Evolutionary conservation across 164 flowering plant genomes (phyloP).

Genomic region (Annona cherimola): DNA sequence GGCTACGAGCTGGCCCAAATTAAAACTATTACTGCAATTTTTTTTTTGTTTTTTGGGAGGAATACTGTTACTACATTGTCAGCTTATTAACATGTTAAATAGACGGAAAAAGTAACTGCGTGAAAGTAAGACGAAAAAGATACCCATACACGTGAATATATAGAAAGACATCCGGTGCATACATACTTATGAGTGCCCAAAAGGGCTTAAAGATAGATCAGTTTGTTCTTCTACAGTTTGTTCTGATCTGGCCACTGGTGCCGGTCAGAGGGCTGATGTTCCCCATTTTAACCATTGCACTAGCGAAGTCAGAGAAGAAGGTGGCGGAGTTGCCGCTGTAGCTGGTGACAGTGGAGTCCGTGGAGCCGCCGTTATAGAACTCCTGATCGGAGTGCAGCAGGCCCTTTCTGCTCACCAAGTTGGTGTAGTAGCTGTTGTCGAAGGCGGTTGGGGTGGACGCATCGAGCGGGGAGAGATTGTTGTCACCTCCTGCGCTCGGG

Average conservation of each 20-base stretch:
- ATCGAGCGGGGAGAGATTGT: conserved; percentile 14
- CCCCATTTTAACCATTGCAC: conserved; percentile 16
- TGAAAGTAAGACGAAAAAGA: too few relatives aligned
- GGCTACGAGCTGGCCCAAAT: too few relatives aligned
- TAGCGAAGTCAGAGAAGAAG: conserved; percentile 10
- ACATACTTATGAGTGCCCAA: too few relatives aligned
- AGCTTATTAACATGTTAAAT: too few relatives aligned
- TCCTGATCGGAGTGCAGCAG: conserved; percentile 14
- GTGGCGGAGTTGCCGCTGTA: conserved; percentile 2
- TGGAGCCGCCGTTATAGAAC: conserved; percentile 10
- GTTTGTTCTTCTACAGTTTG: conserved; percentile 12
- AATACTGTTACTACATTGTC: too few relatives aligned
- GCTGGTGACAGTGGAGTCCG: conserved; percentile 4
- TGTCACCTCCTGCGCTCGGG: conserved; percentile 4
- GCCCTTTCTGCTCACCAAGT: conserved; percentile 10
- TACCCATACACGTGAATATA: too few relatives aligned
- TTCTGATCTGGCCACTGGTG: conserved; percentile 9
- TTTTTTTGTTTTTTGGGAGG: too few relatives aligned
- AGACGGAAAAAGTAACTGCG: too few relatives aligned
- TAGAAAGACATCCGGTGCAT: too few relatives aligned
- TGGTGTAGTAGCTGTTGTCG: conserved; percentile 10
- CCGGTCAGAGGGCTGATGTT: conserved; percentile 16
- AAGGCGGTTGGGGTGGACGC: conserved; percentile 5
- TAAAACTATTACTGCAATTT: too few relatives aligned
- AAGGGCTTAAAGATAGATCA: neutral